Evolutionary conservation across 176 grass and related monocot genomes (phyloP).

Genomic region (Thalia dealbata): DNA sequence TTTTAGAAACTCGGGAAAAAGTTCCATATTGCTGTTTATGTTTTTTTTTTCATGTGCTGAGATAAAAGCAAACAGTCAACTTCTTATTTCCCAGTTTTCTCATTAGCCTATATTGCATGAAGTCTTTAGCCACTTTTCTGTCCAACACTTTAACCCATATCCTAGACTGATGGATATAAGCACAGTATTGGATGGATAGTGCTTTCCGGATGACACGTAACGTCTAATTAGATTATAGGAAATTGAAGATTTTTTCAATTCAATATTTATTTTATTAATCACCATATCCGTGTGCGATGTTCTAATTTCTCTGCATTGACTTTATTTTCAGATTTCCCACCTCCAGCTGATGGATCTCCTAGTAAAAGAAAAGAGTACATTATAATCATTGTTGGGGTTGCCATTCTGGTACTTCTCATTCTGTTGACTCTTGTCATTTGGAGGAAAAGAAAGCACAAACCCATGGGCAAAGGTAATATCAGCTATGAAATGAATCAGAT

Average conservation of each 20-base stretch:
- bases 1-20: background rate
- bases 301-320: constrained; percentile 35
- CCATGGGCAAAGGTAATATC: constrained; percentile 53
- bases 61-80: background rate
- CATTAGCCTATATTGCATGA: background rate
- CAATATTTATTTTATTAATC: background rate
- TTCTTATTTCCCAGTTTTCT: background rate
- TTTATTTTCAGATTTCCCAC: constrained; percentile 31
- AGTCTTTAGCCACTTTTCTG: no score
- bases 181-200: background rate
- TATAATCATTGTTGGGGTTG: constrained; percentile 33
- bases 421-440: constrained; percentile 36
- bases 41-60: background rate
- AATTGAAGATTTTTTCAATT: background rate
- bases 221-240: background rate
- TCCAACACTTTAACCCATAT: no score
- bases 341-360: constrained; percentile 11
- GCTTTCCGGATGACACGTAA: background rate
- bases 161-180: background rate
- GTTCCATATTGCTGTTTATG: background rate
- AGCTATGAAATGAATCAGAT: constrained; percentile 1
- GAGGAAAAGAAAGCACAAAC: constrained; percentile 34
- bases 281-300: background rate
- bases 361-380: constrained; percentile 12
- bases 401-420: constrained; percentile 36